Base-by-base conservation (phyloP, 805 yeast species). In the Metschnikowia henanensis region DNA sequence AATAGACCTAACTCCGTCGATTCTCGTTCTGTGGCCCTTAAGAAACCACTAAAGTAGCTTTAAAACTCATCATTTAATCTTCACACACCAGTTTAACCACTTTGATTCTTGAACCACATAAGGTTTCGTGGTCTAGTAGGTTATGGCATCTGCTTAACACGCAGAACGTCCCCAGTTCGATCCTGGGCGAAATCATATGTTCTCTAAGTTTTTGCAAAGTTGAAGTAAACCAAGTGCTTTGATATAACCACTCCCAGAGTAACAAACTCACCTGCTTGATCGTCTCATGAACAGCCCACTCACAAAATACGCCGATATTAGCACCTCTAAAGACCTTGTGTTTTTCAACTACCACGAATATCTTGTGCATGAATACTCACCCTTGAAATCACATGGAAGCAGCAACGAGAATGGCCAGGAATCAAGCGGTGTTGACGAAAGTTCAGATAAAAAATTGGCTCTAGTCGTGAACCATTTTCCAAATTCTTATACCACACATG, bases 261-360 rank as follows among this genome's bases (percentile, higher is more conserved):
- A n/a, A n/a, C n/a, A n/a, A n/a, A n/a, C n/a, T n/a, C n/a, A n/a
- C n/a, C n/a, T n/a, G n/a, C n/a, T n/a, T n/a, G n/a, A n/a, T n/a
- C n/a, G 30, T 2, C 17, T 21, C 18, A 51, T 57, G 60, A 53
- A 57, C 38, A 49, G 46, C 33, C 62, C 64, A 1, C 44, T 46
- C 31, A 41, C 56, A 6, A 59, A 59, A 41, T 53, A 59, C 44
- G 46, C 51, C 22, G 30, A 37, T 7, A 32, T 18, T 21, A 33
- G 9, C 15, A 18, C 39, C 16, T 25, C 50, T 35, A 18, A 47
- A 46, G 42, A 45, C 21, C 35, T 50, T 17, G 45, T 45, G 6
- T 83, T 80, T 57, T 84, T 81, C 72, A 84, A 85, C 57, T 83
- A 82, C 53, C 88, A 84, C 56, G 91, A 84, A 57, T 81, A 68